These are phyloP conservation scores for Ophiocordyceps robertsii DNA, from an alignment of 2,329 filamentous ascomycete species.

Conservation along the genomic window DNA sequence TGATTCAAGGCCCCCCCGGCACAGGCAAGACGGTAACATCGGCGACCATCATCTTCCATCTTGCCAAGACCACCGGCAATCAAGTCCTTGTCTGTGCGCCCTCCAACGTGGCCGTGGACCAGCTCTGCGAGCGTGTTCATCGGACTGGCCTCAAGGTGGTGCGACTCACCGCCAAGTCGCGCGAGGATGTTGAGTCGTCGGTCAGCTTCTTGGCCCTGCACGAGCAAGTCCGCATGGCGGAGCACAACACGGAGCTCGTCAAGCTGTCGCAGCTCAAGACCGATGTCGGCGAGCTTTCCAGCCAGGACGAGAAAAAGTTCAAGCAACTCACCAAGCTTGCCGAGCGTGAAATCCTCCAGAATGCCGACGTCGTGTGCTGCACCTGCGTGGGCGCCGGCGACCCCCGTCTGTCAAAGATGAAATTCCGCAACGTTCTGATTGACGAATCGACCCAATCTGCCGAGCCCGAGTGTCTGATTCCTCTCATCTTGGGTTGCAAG, in stretches of 20 bases:
- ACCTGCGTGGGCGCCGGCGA: conserved; percentile 97
- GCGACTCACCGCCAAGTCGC: conserved; percentile 94
- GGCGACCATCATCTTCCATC: conserved; percentile 94
- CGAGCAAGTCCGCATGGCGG: conserved; percentile 94
- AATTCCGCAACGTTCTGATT: conserved; percentile 94
- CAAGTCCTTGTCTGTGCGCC: conserved; percentile 94
- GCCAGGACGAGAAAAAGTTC: conserved; percentile 96
- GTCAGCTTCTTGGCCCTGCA: conserved; percentile 92
- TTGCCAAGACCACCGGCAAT: conserved; percentile 87
- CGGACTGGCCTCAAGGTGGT: conserved; percentile 91
- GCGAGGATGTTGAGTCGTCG: conserved; percentile 97
- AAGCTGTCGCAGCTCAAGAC: conserved; percentile 90
- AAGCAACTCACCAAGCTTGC: conserved; percentile 89
- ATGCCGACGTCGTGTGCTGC: conserved; percentile 96
- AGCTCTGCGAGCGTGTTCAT: conserved; percentile 94
- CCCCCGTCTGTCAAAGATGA: conserved; percentile 88
- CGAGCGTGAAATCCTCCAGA: conserved; percentile 86
- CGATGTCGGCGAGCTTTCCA: conserved; percentile 81
- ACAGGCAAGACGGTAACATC: conserved; percentile 98
- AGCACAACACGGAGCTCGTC: conserved; percentile 84
- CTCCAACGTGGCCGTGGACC: conserved; percentile 96
- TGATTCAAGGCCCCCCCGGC: conserved; percentile 93
- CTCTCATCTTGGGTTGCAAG: conserved; percentile 91
- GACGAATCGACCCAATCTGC: conserved; percentile 98
- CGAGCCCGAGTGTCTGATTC: conserved; percentile 98